Evolutionary conservation across 1,284 basidiomycete species (phyloP).

Genomic region (Pseudozyma thailandica): DNA sequence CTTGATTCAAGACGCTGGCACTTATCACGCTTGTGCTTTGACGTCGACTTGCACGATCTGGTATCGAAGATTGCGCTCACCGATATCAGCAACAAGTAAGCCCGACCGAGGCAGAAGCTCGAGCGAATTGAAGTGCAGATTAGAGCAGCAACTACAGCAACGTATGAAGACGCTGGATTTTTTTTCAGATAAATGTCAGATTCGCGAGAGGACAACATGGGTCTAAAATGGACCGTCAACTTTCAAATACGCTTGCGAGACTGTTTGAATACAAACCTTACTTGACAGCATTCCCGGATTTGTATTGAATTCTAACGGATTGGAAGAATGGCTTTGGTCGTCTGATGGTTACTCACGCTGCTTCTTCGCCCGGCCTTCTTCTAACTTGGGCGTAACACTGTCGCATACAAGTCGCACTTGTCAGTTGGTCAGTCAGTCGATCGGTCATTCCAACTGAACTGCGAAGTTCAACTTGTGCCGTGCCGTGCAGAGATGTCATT

Average conservation of each 20-base stretch:
- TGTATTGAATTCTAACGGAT: conserved; percentile 4
- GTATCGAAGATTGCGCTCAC: too few species aligned
- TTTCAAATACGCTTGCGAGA: background rate
- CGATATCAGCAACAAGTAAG: too few species aligned
- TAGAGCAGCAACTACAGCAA: too few species aligned
- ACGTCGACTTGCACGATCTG: too few species aligned
- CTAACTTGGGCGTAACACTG: background rate
- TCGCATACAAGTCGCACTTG: background rate
- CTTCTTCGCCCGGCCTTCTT: conserved; percentile 27
- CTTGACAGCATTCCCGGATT: background rate
- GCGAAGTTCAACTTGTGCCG: background rate
- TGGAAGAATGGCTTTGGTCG: conserved; percentile 13
- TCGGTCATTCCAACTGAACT: conserved; percentile 13
- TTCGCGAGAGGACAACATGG: too few species aligned
- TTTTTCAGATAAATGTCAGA: too few species aligned
- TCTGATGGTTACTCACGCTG: conserved; percentile 13
- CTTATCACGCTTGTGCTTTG: too few species aligned
- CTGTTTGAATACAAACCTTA: conserved; percentile 3
- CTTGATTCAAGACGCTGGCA: too few species aligned
- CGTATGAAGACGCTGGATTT: too few species aligned
- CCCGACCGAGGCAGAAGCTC: too few species aligned
- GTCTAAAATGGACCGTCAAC: too few species aligned
- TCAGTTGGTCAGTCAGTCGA: background rate
- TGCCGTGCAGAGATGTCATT: conserved; percentile 5
- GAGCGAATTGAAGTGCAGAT: too few species aligned